phyloP scores from a whole-genome alignment of 2,329 filamentous ascomycete genomes.

The Aspergillus uvarum region DNA sequence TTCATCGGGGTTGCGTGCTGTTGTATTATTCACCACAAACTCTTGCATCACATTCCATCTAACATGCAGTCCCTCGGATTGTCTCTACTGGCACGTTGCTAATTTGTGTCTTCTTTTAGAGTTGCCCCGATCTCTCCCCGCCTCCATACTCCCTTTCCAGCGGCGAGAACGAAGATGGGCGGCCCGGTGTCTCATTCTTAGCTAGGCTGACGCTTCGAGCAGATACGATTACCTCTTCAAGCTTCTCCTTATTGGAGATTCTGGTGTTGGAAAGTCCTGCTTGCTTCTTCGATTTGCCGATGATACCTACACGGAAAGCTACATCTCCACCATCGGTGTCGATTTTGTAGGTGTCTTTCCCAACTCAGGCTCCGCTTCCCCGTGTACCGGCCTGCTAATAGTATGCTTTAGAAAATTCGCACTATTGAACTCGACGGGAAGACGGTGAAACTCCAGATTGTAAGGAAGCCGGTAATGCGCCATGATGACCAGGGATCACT shows the following conservation, averaged over 20 bases:
- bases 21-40: background rate
- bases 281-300: constrained; percentile 96
- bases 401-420: constrained; percentile 80
- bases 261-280: constrained; percentile 99
- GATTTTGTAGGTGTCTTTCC: constrained; percentile 75
- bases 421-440: constrained; percentile 99
- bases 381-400: constrained; percentile 16
- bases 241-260: constrained; percentile 99
- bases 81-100: constrained; percentile 3
- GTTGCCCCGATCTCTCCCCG: constrained; percentile 14
- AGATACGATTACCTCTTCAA: constrained; percentile 99
- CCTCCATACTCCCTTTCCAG: background rate
- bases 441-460: constrained; percentile 99
- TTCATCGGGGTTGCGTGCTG: constrained; percentile 7
- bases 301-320: constrained; percentile 98
- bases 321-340: constrained; percentile 99
- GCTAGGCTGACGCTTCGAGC: constrained; percentile 28
- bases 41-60: background rate
- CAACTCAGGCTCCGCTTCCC: background rate
- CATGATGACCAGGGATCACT: constrained; percentile 2
- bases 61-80: background rate
- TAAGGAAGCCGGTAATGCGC: constrained; percentile 49
- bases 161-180: background rate
- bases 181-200: constrained; percentile 15
- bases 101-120: constrained; percentile 20